Evolutionary conservation across 169 alveolate genomes (phyloP), one percentile per base, ranked within the genome.

Genomic region (Plasmodium blacklocki): DNA sequence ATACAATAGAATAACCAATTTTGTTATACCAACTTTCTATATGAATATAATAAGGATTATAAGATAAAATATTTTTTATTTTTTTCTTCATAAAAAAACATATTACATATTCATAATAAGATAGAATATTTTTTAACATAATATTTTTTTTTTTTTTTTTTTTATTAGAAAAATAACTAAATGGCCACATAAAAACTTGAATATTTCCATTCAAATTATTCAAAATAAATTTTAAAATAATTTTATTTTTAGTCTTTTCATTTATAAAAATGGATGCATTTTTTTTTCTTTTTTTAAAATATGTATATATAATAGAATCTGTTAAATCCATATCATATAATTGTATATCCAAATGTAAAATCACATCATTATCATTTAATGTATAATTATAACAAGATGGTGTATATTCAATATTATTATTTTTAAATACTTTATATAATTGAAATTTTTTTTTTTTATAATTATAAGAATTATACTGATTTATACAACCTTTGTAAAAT

Each of bases 311-410:
- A 15, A 11, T 8, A 14, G 58, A 67, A 21, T 67, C 59, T 14
- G 19, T 26, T 12, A 80, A 60, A 19, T 54, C 85, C 11, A 43
- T 39, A 15, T 66, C 66, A 49, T 80, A 63, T 11, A 80, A 68
- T 67, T 80, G 73, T 2, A 80, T 80, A 26, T 80, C 80, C 21
- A 80, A 39, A 29, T 80, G 71, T 7, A 80, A 73, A 5, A 47
- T 1, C 0, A n/a, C 15, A 11, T 66, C 49, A 5, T 52, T 32
- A 80, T 80, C 90, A 43, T 26, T 70, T 26, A 80, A 45, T 26
- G 21, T 67, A 19, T 80, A 80, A 58, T 80, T 67, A 58, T 52
- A 68, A 43, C 83, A 80, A 15, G 90, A 80, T 5, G 90, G 85
- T 0, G 73, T 80, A 9, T 19, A 18, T 12, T 80, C 90, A 1